phyloP scores from a whole-genome alignment of 371 early-diverging fungal genomes.

The Chytridium lagenaria region DNA sequence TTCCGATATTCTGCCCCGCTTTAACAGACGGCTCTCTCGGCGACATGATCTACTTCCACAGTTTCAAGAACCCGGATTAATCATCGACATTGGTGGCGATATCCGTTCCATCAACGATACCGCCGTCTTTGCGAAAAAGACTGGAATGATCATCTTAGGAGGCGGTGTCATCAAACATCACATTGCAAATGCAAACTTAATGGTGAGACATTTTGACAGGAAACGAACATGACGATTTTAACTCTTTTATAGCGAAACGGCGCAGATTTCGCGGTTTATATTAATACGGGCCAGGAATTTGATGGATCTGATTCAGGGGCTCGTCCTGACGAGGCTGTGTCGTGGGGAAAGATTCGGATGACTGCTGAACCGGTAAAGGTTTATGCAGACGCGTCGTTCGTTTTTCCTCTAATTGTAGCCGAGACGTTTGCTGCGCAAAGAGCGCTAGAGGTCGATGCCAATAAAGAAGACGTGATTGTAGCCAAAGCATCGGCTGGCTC shows the following conservation, averaged over 20 bases:
- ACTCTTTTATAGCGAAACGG: constrained; percentile 84
- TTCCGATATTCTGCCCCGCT: constrained; percentile 99
- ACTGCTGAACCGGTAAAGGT: constrained; percentile 92
- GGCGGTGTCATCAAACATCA: constrained; percentile 99
- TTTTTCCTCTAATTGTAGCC: constrained; percentile 95
- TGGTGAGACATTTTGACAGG: constrained; percentile 64
- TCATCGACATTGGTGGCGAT: constrained; percentile 96
- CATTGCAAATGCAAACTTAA: constrained; percentile 99
- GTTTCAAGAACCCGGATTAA: constrained; percentile 92
- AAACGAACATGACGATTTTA: not conserved
- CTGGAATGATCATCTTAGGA: constrained; percentile 98
- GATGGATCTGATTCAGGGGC: constrained; percentile 99
- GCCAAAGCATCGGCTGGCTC: too few relatives aligned
- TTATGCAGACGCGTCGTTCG: constrained; percentile 95
- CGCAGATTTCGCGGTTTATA: constrained; percentile 97
- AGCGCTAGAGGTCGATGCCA: too few relatives aligned
- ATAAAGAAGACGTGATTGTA: too few relatives aligned
- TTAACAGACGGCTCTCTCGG: constrained; percentile 99
- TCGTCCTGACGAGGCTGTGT: constrained; percentile 97
- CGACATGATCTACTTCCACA: constrained; percentile 99
- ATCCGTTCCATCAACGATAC: constrained; percentile 94
- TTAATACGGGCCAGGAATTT: constrained; percentile 99
- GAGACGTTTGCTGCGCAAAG: constrained; percentile 80
- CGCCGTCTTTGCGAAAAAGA: constrained; percentile 93
- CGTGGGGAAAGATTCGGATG: constrained; percentile 98